Evolutionary conservation across 2,329 filamentous ascomycete species (phyloP), one percentile per base, ranked within the genome.

Genomic region (Venturiaceae sp.): DNA sequence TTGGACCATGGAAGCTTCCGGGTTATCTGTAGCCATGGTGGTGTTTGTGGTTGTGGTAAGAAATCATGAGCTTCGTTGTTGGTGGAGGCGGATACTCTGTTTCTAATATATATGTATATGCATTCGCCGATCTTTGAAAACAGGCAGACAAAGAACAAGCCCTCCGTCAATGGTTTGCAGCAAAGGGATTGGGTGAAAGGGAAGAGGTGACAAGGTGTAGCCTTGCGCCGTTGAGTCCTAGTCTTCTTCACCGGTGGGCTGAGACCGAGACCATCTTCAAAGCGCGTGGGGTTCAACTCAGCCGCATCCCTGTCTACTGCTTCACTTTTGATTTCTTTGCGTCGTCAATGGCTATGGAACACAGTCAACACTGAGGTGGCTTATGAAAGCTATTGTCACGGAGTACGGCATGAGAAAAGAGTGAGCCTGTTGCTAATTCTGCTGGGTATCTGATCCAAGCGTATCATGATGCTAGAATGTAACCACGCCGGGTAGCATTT

Each of bases 361-460:
- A n/a, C n/a, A n/a, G n/a, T n/a, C n/a, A n/a, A n/a, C n/a, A n/a
- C n/a, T n/a, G n/a, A n/a, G n/a, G n/a, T n/a, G n/a, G n/a, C n/a
- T n/a, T n/a, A n/a, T n/a, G n/a, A n/a, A n/a, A n/a, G n/a, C n/a
- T n/a, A 39, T n/a, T 5, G 19, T 39, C 36, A 39, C 36, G 36
- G 13, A 3, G 14, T 13, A 46, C 41, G 26, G 5, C 7, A 3
- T 14, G 7, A 26, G 16, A 3, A 41, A 50, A 26, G 44, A 50
- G 44, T 28, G 44, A 13, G 44, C 44, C 16, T 30, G 19, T 30
- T 32, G 44, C 26, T 30, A n/a, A 6, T 30, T 30, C 9, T 50
- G 44, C 44, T 16, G 44, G 44, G 44, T 50, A 50, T 50, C 44
- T 50, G 23, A 50, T 50, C 44, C 44, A 50, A 50, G 44, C 16